phyloP scores from a whole-genome alignment of 2,329 filamentous ascomycete species.

The Westerdykella aurantiaca region DNA sequence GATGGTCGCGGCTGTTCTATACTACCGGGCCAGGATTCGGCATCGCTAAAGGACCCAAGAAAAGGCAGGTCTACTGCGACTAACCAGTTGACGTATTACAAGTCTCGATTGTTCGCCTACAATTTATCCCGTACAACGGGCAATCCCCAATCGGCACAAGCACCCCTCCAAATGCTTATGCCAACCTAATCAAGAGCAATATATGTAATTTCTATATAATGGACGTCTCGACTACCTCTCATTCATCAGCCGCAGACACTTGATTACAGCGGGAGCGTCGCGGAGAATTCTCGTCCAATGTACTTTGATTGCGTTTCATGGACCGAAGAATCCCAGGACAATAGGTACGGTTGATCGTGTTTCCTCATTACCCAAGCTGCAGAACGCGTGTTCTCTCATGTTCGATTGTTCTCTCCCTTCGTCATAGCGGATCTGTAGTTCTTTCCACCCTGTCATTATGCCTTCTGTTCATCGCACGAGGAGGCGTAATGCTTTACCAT shows the following conservation, averaged over 20 bases:
- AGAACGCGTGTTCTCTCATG: not conserved
- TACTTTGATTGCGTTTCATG: conserved; percentile 19
- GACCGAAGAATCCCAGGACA: conserved; percentile 6
- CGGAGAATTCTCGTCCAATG: conserved; percentile 20
- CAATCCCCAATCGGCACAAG: conserved; percentile 19
- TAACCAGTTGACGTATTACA: conserved; percentile 20
- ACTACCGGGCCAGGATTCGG: not conserved
- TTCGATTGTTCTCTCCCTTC: not conserved
- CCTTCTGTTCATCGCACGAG: conserved; percentile 4
- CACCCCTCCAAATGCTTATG: conserved; percentile 13
- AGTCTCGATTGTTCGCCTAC: conserved; percentile 11
- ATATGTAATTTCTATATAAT: conserved; percentile 23
- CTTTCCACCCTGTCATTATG: conserved; percentile 10
- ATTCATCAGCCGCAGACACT: conserved; percentile 15
- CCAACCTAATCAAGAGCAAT: conserved; percentile 28
- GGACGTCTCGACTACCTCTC: conserved; percentile 13
- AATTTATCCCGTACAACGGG: conserved; percentile 26
- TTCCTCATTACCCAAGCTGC: conserved; percentile 9
- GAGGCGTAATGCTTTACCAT: conserved; percentile 4
- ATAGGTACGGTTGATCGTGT: conserved; percentile 8
- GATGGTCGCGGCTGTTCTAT: too few relatives aligned
- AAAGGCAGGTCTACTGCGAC: conserved; percentile 13
- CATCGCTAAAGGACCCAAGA: conserved; percentile 17
- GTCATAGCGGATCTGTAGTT: conserved; percentile 7
- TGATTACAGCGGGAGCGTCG: conserved; percentile 12